Percentiles rank a stretch among this genome's conserved stretches.
Evolutionary conservation across 2,329 filamentous ascomycete genomes (phyloP).

Genomic region (Cadophora gregata): DNA sequence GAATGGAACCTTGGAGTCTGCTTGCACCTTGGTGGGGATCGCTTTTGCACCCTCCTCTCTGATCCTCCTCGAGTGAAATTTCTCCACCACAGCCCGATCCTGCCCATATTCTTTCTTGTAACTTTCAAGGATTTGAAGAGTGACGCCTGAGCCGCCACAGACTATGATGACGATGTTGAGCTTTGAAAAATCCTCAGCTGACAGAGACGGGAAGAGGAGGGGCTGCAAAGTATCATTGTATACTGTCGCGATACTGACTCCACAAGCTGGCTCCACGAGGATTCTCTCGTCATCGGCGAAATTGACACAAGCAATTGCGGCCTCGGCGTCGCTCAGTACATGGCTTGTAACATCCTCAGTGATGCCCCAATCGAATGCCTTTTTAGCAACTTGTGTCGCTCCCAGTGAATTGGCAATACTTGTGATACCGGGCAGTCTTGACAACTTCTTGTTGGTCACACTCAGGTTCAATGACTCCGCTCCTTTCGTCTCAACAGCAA

Average conservation of each 20-base stretch:
- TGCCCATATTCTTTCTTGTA: slow-evolving; percentile 50
- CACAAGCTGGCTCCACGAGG: slow-evolving; percentile 84
- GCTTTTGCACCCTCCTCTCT: slow-evolving; percentile 5
- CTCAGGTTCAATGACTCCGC: slow-evolving; percentile 73
- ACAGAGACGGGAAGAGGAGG: slow-evolving; percentile 58
- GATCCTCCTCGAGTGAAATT: slow-evolving; percentile 14
- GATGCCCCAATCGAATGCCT: slow-evolving; percentile 68
- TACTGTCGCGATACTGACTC: slow-evolving; percentile 74
- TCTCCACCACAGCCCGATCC: slow-evolving; percentile 22
- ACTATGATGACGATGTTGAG: slow-evolving; percentile 84
- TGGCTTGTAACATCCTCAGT: slow-evolving; percentile 28
- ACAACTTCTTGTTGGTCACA: slow-evolving; percentile 59
- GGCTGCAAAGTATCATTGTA: slow-evolving; percentile 69
- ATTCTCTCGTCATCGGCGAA: slow-evolving; percentile 84
- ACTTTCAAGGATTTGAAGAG: slow-evolving; percentile 62
- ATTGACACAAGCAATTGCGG: slow-evolving; percentile 75
- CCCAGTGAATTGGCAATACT: slow-evolving; percentile 78
- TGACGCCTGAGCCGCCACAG: slow-evolving; percentile 78
- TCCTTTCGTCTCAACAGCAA: slow-evolving; percentile 79
- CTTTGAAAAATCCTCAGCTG: slow-evolving; percentile 63
- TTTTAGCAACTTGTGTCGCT: slow-evolving; percentile 68
- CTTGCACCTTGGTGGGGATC: neutral
- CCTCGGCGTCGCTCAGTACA: slow-evolving; percentile 73
- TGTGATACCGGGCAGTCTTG: slow-evolving; percentile 74
- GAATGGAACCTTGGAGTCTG: slow-evolving; percentile 12